Base-by-base conservation (phyloP, 2,329 filamentous ascomycete species). In the Spiromastix sp. region DNA sequence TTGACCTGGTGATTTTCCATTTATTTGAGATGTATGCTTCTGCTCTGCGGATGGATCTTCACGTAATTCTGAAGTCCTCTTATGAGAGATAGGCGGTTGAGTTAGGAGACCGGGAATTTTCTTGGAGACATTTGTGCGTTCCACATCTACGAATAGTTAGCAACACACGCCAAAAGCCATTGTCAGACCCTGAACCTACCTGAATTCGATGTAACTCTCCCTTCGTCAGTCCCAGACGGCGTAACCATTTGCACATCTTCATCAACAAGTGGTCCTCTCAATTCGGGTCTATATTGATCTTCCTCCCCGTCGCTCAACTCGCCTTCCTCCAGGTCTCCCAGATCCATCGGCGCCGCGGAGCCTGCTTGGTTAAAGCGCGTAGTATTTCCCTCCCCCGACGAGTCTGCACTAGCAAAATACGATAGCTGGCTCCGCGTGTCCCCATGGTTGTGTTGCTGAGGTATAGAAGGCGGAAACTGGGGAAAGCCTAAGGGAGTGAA, bases 231-330 rank as follows among this genome's bases (percentile, higher is more conserved):
- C n/a, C n/a, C n/a, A n/a, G n/a, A n/a, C n/a, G n/a, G n/a, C n/a
- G n/a, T n/a, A n/a, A n/a, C n/a, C n/a, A n/a, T n/a, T n/a, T n/a
- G n/a, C n/a, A n/a, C n/a, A n/a, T n/a, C n/a, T n/a, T n/a, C n/a
- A n/a, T n/a, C n/a, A n/a, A n/a, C n/a, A n/a, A n/a, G n/a, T n/a
- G n/a, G n/a, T n/a, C n/a, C n/a, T n/a, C n/a, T n/a, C 6, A 27
- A n/a, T 10, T 19, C 36, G 30, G 19, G 32, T 20, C 21, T 33
- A 10, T 16, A 27, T 38, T 27, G 22, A 10, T 27, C 39, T 18
- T 21, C 36, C 46, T 80, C 77, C 12, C 68, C 72, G 47, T 89
- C 84, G 43, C 76, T 82, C 19, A 91, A 55, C 54, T 93, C 85
- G 11, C 81, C 83, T 48, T 93, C 84, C 49, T 91, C 83, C 37